Evolutionary conservation across 306 rosid species (phyloP).

Genomic region (Potentilla sterilis): DNA sequence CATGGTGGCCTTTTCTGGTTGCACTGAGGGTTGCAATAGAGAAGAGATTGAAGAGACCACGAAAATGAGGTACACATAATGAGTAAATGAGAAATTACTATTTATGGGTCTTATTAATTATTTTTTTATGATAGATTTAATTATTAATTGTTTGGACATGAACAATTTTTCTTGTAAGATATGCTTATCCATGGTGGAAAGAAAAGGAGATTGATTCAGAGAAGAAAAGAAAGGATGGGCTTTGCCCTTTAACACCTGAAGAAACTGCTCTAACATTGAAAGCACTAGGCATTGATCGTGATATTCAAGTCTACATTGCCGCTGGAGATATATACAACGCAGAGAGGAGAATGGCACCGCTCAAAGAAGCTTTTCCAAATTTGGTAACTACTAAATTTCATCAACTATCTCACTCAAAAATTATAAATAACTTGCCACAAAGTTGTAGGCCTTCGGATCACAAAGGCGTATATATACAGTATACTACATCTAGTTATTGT

Average conservation of each 20-base stretch:
- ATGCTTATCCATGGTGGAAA: slow-evolving; percentile 80
- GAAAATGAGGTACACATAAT: slow-evolving; percentile 51
- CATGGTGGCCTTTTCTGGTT: slow-evolving; percentile 82
- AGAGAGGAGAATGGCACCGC: slow-evolving; percentile 51
- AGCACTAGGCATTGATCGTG: slow-evolving; percentile 52
- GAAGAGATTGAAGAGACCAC: slow-evolving; percentile 63
- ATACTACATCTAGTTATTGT: no score
- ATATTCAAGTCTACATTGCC: slow-evolving; percentile 61
- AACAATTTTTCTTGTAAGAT: slow-evolving; percentile 30
- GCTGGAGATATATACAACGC: slow-evolving; percentile 73
- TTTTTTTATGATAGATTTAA: background rate
- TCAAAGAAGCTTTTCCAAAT: slow-evolving; percentile 61
- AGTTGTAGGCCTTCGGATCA: no score
- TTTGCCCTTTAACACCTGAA: slow-evolving; percentile 80
- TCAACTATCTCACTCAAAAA: background rate
- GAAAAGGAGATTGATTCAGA: slow-evolving; percentile 68
- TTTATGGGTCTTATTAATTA: background rate
- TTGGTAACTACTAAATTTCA: slow-evolving; percentile 29
- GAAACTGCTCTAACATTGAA: slow-evolving; percentile 53
- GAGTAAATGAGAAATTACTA: background rate
- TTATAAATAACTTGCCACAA: no score
- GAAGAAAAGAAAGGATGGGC: slow-evolving; percentile 55
- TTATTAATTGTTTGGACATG: background rate
- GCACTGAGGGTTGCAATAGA: slow-evolving; percentile 56
- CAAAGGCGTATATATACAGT: no score